Conservation (phyloP, 1,139 yeast genomes). For the Yamadazyma buinensis region DNA sequence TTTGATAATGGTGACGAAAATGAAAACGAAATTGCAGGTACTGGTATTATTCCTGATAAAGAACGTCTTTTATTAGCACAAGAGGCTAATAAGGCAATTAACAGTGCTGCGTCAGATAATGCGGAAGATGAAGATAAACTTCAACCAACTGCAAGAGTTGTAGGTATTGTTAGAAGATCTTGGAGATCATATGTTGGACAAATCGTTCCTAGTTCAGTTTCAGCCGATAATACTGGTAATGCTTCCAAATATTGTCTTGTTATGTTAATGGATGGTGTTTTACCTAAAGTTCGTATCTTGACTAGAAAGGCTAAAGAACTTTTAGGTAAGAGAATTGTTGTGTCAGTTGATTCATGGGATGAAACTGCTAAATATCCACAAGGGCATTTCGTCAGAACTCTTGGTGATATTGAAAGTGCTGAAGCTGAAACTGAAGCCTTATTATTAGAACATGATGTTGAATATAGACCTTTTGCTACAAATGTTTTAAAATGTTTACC, state of each 20-base stretch:
- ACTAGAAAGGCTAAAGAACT: constrained; percentile 84
- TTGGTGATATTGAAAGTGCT: constrained; percentile 88
- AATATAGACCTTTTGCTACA: constrained; percentile 91
- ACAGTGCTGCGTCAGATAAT: constrained; percentile 27
- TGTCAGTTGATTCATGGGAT: constrained; percentile 93
- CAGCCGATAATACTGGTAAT: constrained; percentile 48
- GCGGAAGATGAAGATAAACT: constrained; percentile 34
- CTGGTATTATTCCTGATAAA: constrained; percentile 58
- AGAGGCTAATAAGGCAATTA: constrained; percentile 65
- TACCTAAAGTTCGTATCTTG: constrained; percentile 82
- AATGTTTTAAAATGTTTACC: constrained; percentile 92
- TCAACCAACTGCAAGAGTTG: constrained; percentile 91
- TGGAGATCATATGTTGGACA: constrained; percentile 98
- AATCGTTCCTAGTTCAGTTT: constrained; percentile 74
- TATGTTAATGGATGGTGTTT: constrained; percentile 79
- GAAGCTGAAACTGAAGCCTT: constrained; percentile 97
- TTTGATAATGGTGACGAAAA: constrained; percentile 49
- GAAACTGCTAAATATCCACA: constrained; percentile 79
- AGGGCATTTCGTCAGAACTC: constrained; percentile 88
- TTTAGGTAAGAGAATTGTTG: constrained; percentile 82
- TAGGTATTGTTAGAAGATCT: constrained; percentile 82
- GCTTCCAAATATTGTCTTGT: constrained; percentile 81
- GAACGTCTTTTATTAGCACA: constrained; percentile 74
- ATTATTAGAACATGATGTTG: constrained; percentile 91
- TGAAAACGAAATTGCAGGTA: constrained; percentile 3